A percentile compares a stretch with the other conserved stretches of the same genome.
Conservation (phyloP, 805 yeast species). For the Ogataea degrootiae region DNA sequence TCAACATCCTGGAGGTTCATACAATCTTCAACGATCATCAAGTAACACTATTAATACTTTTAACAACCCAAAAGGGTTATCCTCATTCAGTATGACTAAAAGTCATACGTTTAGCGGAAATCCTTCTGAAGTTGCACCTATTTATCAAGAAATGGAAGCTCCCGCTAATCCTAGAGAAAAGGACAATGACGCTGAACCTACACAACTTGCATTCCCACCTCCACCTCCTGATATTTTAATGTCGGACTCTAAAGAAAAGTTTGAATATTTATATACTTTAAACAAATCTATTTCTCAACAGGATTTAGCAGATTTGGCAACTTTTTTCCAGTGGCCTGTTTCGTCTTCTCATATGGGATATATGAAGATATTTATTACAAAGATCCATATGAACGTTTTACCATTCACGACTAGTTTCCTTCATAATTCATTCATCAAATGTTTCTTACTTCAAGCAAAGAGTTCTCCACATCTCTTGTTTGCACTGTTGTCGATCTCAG, state of each 20-base stretch:
- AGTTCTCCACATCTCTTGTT: slow-evolving; percentile 61
- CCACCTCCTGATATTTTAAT: slow-evolving; percentile 13
- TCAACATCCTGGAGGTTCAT: too few species aligned
- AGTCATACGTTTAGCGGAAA: background rate
- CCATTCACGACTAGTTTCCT: slow-evolving; percentile 34
- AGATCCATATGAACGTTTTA: slow-evolving; percentile 29
- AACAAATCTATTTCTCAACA: slow-evolving; percentile 24
- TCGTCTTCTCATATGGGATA: slow-evolving; percentile 30
- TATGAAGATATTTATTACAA: slow-evolving; percentile 30
- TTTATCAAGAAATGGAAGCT: background rate
- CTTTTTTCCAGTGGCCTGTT: slow-evolving; percentile 27
- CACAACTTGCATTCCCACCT: slow-evolving; percentile 22
- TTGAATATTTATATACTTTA: slow-evolving; percentile 26
- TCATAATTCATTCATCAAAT: slow-evolving; percentile 29
- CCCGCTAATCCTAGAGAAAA: background rate
- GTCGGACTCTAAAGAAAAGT: slow-evolving; percentile 11
- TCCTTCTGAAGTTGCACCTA: background rate
- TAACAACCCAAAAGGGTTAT: background rate
- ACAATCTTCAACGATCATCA: too few species aligned
- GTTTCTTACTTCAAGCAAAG: slow-evolving; percentile 29
- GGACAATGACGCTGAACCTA: background rate
- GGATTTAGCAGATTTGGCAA: slow-evolving; percentile 24
- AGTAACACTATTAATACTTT: background rate
- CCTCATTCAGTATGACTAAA: background rate
- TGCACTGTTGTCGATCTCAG: slow-evolving; percentile 71